A percentile compares a stretch with the other conserved stretches of the same genome.
Conservation (phyloP, 2,329 filamentous ascomycete genomes). For the Boeremia exigua region DNA sequence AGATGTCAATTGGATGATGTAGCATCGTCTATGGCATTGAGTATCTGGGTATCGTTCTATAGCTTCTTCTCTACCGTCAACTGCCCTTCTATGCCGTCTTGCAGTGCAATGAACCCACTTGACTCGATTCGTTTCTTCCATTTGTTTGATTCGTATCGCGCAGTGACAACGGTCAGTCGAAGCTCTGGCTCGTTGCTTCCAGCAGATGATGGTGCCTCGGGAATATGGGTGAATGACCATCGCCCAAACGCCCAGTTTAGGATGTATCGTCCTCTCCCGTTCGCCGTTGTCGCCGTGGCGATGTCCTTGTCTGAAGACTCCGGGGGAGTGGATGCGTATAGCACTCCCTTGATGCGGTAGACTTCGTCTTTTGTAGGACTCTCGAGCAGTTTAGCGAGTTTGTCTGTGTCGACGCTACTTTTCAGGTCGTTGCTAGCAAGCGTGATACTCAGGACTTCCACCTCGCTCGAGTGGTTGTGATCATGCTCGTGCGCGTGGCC, state of each 20-base stretch:
- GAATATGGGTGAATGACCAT: conserved; percentile 82
- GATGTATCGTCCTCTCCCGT: conserved; percentile 70
- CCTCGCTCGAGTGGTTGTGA: conserved; percentile 76
- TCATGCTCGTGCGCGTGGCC: conserved; percentile 62
- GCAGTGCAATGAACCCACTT: conserved; percentile 52
- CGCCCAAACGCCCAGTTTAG: conserved; percentile 98
- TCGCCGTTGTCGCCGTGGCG: conserved; percentile 34
- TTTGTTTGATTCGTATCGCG: conserved; percentile 73
- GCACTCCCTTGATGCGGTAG: conserved; percentile 86
- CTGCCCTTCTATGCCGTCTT: conserved; percentile 27
- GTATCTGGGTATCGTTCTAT: conserved; percentile 6
- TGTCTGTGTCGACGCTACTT: conserved; percentile 66
- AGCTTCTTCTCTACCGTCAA: conserved; percentile 30
- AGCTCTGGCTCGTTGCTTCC: conserved; percentile 61
- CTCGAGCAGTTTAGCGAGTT: conserved; percentile 62
- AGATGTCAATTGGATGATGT: neutral
- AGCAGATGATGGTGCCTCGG: conserved; percentile 26
- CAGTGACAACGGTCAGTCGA: conserved; percentile 78
- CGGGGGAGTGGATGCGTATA: conserved; percentile 56
- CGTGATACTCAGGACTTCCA: conserved; percentile 88
- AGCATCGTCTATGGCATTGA: neutral
- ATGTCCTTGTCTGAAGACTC: conserved; percentile 52
- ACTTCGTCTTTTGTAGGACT: conserved; percentile 88
- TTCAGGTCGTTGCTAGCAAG: conserved; percentile 59
- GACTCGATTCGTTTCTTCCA: conserved; percentile 77